phyloP scores from a whole-genome alignment of 179 eudicot genomes.

The Carnegiea gigantea region DNA sequence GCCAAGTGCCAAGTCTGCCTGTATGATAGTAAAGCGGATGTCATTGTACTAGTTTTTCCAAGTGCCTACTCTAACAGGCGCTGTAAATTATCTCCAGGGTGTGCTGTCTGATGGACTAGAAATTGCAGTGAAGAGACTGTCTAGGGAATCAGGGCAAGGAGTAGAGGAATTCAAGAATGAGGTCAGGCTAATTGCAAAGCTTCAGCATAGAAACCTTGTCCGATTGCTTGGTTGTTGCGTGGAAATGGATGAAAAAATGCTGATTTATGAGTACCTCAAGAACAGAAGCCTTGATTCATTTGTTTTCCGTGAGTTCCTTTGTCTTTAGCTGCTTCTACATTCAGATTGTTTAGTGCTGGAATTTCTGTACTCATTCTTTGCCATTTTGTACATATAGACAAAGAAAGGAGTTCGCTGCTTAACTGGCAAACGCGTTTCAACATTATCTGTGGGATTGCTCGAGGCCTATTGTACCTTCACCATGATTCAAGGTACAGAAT shows the following conservation, averaged over 20 bases:
- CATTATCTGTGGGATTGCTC: constrained; percentile 45
- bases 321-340: background rate
- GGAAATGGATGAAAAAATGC: constrained; percentile 53
- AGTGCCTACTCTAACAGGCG: background rate
- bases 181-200: constrained; percentile 43
- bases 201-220: constrained; percentile 56
- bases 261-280: constrained; percentile 42
- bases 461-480: constrained; percentile 49
- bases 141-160: constrained; percentile 52
- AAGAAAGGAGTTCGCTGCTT: constrained; percentile 30
- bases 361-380: background rate
- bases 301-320: constrained; percentile 36
- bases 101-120: constrained; percentile 43
- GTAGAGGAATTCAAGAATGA: constrained; percentile 52
- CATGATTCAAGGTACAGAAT: constrained; percentile 48
- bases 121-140: constrained; percentile 49
- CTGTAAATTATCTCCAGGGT: constrained; percentile 25
- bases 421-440: constrained; percentile 47
- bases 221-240: constrained; percentile 52
- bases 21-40: no score
- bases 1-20: no score
- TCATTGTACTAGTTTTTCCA: no score
- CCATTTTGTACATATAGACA: constrained; percentile 21
- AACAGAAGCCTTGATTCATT: constrained; percentile 44
- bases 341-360: background rate